These are phyloP conservation scores for Triticum dicoccoides DNA, from an alignment of 176 grass and related monocot genomes.

Conservation along the genomic window DNA sequence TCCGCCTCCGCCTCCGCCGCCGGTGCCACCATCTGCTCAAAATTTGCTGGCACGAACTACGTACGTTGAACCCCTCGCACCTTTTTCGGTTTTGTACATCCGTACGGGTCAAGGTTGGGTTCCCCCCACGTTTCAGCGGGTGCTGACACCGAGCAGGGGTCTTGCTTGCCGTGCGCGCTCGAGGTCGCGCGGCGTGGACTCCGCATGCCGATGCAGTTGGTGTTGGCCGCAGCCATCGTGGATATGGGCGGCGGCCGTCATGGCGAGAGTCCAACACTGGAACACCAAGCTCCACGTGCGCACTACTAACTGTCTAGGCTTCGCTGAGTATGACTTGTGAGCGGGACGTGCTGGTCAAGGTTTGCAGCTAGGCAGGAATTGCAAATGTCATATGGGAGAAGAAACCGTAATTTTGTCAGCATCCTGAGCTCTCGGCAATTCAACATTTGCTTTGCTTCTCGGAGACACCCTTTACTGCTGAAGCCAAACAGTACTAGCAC, in stretches of 20 bases:
- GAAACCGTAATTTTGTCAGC: no score
- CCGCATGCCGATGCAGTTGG: neutral
- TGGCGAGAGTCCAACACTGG: neutral
- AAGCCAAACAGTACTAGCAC: no score
- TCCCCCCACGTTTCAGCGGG: constrained; percentile 31
- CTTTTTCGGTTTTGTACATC: neutral
- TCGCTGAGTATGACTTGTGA: no score
- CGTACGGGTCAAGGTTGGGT: neutral
- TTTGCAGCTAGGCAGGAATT: neutral
- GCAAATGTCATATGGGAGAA: neutral
- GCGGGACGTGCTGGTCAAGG: neutral
- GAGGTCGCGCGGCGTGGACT: constrained; percentile 5
- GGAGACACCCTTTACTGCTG: no score
- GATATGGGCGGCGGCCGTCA: neutral
- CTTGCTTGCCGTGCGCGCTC: neutral
- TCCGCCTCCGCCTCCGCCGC: constrained; percentile 2
- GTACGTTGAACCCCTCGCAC: neutral
- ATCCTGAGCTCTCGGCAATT: neutral
- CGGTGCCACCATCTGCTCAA: constrained; percentile 25
- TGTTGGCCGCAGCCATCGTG: constrained; percentile 2
- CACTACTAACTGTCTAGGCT: no score
- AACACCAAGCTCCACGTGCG: no score
- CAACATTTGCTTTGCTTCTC: neutral
- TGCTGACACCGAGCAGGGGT: no score
- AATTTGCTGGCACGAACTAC: neutral